Base-by-base conservation (phyloP, 352 stramenopile species). In the Sclerospora graminicola region DNA sequence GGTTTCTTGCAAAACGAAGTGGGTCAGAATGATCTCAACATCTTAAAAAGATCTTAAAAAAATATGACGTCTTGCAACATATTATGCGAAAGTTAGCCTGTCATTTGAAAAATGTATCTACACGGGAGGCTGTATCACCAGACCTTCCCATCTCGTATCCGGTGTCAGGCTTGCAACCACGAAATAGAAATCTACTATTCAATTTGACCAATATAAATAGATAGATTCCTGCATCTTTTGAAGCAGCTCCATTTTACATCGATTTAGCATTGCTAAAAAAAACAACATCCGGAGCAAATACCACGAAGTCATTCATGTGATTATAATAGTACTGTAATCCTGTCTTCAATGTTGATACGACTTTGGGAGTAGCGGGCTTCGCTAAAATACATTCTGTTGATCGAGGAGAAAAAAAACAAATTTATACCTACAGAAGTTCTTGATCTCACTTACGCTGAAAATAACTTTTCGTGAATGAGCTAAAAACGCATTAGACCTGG, bases 141-240 rank as follows among this genome's bases (percentile, higher is more conserved):
- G 21, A 7, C 33, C n/a, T n/a, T n/a, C 6, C 2, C 18, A 27
- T 39, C 36, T 29, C 32, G 34, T 60, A 79, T 64, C 64, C 60
- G 60, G 54, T 14, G 50, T 67, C 35, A 59, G 34, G 13, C 57
- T 56, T 52, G 52, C 49, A 26, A 79, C 48, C 15, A 48, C 54
- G 7, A 41, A 20, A 32, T 58, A 73, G 37, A 79, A 79, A 14
- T 41, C 51, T 31, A 66, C 56, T 26, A 74, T 36, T 41, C 65
- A 68, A 35, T 57, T 66, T 8, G 43, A 43, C n/a, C 49, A 51
- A 28, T 79, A 79, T 26, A 79, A 33, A 7, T 61, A 33, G 19
- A 76, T 60, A 7, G 48, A 68, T 18, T 56, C 42, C 10, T 71
- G 54, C 61, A 79, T 76, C 21, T 43, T 50, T 3, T 29, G 38